Conservation (phyloP, 768 basidiomycete species). For the Dentipellis sp. region DNA sequence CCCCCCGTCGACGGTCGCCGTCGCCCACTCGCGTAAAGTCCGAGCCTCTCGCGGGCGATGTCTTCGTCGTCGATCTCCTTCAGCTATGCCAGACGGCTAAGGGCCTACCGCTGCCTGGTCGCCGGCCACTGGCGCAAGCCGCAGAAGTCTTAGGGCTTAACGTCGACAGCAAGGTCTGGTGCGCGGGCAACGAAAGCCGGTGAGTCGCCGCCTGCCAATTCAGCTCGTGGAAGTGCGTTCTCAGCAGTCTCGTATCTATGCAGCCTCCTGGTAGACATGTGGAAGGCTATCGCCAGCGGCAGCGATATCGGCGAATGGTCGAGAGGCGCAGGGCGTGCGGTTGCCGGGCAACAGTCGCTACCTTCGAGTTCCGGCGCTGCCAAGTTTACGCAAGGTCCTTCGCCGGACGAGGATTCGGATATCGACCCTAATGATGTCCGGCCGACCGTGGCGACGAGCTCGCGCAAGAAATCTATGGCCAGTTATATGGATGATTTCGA, state of each 20-base stretch:
- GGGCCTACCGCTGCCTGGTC: not conserved
- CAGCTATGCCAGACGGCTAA: slow-evolving; percentile 10
- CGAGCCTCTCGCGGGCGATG: too few species aligned
- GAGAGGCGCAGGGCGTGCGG: not conserved
- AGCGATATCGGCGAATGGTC: slow-evolving; percentile 10
- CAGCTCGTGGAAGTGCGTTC: too few species aligned
- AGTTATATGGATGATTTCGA: not conserved
- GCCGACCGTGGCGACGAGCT: not conserved
- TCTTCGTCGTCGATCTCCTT: slow-evolving; percentile 9
- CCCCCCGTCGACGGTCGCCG: slow-evolving; percentile 4
- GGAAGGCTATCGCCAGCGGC: slow-evolving; percentile 11
- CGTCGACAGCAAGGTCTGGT: slow-evolving; percentile 5
- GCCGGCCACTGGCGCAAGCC: not conserved
- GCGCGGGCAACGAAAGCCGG: slow-evolving; percentile 15
- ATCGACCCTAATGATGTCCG: not conserved
- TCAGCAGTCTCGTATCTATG: not conserved
- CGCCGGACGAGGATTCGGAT: not conserved
- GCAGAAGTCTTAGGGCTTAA: slow-evolving; percentile 8
- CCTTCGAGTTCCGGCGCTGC: not conserved
- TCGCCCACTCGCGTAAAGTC: not conserved
- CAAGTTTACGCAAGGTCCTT: not conserved
- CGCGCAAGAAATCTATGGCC: not conserved
- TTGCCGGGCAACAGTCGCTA: not conserved
- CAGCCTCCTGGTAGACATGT: slow-evolving; percentile 13
- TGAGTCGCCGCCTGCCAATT: not conserved